Percentiles rank a stretch among this genome's conserved stretches.
These are phyloP conservation scores for Arbutus unedo DNA, from an alignment of 148 eudicot species.

Conservation along the genomic window DNA sequence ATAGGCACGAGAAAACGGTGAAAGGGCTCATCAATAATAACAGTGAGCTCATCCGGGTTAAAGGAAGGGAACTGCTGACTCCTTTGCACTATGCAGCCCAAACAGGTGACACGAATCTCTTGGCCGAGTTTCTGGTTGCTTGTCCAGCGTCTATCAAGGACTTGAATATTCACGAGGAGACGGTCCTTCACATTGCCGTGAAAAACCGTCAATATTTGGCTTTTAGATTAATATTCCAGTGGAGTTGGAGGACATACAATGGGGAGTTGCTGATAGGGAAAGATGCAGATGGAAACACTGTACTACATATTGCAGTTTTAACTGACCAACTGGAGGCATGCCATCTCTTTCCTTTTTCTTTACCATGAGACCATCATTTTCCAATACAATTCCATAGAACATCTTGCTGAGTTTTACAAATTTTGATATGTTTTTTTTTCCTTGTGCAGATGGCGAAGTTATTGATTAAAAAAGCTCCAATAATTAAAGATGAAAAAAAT, in stretches of 20 bases:
- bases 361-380: not conserved
- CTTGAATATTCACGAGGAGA: not conserved
- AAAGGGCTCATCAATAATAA: not conserved
- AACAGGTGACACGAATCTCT: not conserved
- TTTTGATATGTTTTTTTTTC: not conserved
- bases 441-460: not conserved
- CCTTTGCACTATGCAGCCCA: not conserved
- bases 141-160: not conserved
- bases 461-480: not conserved
- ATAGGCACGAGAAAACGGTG: not conserved
- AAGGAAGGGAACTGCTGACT: not conserved
- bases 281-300: slow-evolving; percentile 1
- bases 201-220: not conserved
- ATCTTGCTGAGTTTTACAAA: not conserved
- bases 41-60: slow-evolving; percentile 4
- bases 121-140: not conserved
- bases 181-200: not conserved
- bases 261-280: not conserved
- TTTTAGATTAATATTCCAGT: not conserved
- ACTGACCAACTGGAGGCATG: not conserved
- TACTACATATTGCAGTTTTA: not conserved
- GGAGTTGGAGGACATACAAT: not conserved
- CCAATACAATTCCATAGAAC: not conserved
- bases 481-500: not conserved
- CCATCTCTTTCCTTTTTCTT: not conserved